These are phyloP conservation scores for Penicillium olsonii DNA, from an alignment of 2,329 filamentous ascomycete genomes.

Conservation along the genomic window DNA sequence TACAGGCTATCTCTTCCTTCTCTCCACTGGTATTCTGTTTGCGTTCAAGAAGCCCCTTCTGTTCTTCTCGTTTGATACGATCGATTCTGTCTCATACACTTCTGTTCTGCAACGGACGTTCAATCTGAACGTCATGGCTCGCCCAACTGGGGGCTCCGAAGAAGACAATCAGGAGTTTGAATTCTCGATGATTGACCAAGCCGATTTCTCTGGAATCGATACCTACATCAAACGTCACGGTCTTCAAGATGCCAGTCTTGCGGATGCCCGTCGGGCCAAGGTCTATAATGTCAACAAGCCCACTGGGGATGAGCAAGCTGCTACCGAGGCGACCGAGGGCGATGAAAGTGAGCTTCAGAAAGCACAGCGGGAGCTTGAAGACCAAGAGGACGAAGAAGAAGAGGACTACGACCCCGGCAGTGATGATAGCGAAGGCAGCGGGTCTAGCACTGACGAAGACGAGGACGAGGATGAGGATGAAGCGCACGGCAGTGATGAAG, in stretches of 20 bases:
- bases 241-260: conserved; percentile 65
- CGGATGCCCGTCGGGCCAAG: conserved; percentile 61
- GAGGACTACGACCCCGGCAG: conserved; percentile 56
- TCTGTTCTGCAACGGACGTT: conserved; percentile 66
- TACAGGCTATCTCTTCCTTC: conserved; percentile 63
- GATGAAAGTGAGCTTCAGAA: conserved; percentile 61
- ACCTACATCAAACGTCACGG: conserved; percentile 62
- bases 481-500: conserved; percentile 32
- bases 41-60: conserved; percentile 67
- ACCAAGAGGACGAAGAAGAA: conserved; percentile 51
- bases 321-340: conserved; percentile 44
- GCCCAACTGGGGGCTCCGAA: conserved; percentile 32
- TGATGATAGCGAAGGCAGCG: conserved; percentile 52
- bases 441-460: conserved; percentile 45
- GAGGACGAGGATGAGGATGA: conserved; percentile 32
- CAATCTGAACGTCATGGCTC: conserved; percentile 60
- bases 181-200: conserved; percentile 67
- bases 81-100: conserved; percentile 64
- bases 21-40: conserved; percentile 62
- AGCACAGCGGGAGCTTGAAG: conserved; percentile 56
- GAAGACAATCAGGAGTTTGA: conserved; percentile 59
- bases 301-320: conserved; percentile 29
- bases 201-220: conserved; percentile 63
- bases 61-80: conserved; percentile 61
- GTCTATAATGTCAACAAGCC: conserved; percentile 54